These are phyloP conservation scores for Deinandra increscens DNA, from an alignment of 129 eudicot genomes.

Conservation along the genomic window DNA sequence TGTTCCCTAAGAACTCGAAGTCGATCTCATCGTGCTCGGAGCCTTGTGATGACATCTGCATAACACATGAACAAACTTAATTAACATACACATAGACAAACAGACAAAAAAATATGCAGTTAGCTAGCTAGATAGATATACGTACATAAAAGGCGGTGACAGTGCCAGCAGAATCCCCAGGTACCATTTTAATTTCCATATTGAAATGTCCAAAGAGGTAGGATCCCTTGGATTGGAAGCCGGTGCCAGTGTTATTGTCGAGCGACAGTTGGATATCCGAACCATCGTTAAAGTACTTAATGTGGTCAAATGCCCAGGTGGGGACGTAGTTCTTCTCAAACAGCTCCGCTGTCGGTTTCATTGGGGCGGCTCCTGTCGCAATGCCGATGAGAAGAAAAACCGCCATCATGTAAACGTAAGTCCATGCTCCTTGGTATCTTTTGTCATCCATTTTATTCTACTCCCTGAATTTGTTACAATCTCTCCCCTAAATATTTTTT, in stretches of 20 bases:
- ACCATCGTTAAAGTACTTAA: conserved; percentile 71
- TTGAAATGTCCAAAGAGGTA: conserved; percentile 81
- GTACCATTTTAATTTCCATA: conserved; percentile 75
- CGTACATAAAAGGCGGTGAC: conserved; percentile 91
- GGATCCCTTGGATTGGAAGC: conserved; percentile 86
- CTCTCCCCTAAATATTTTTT: too few species aligned
- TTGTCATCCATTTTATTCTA: conserved; percentile 8
- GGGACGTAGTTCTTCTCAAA: conserved; percentile 82
- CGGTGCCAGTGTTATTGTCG: conserved; percentile 70
- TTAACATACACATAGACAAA: background rate
- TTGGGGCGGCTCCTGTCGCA: conserved; percentile 52
- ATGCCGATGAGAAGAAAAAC: conserved; percentile 16
- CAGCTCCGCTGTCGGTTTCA: conserved; percentile 54
- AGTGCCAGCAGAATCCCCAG: conserved; percentile 91
- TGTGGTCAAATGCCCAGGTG: conserved; percentile 89
- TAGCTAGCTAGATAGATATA: too few species aligned
- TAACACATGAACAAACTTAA: background rate
- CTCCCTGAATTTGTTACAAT: too few species aligned
- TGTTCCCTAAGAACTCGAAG: conserved; percentile 87
- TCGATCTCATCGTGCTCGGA: conserved; percentile 86
- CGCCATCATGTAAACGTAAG: background rate
- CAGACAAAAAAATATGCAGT: background rate
- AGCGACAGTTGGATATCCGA: conserved; percentile 61
- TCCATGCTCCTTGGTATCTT: conserved; percentile 9
- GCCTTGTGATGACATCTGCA: conserved; percentile 67